phyloP scores from a whole-genome alignment of 176 grass and related monocot species.

The Cenchrus purpureus region DNA sequence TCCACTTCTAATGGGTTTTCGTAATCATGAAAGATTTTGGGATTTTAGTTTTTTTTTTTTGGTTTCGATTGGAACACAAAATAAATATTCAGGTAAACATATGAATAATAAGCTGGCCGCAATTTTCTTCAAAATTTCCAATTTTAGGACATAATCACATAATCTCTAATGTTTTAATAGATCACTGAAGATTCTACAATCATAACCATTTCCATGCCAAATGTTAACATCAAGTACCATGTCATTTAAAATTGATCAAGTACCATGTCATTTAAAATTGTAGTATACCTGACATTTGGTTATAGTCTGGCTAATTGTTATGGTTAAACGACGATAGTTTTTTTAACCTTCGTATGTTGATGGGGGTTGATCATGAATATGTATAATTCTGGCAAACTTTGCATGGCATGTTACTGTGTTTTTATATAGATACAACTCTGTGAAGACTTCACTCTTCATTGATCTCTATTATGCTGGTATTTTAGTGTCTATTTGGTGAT shows the following conservation, averaged over 20 bases:
- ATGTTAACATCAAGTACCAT: neutral
- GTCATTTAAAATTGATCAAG: neutral
- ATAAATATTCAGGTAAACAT: neutral
- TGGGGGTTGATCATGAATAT: neutral
- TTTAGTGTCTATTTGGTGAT: neutral
- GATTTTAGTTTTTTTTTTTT: conserved; percentile 3
- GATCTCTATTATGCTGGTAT: neutral
- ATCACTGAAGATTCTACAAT: neutral
- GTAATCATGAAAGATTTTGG: neutral
- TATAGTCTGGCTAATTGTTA: neutral
- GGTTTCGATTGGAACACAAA: neutral
- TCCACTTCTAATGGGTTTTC: neutral
- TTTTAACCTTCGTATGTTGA: neutral
- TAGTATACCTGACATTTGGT: neutral
- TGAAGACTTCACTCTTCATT: neutral
- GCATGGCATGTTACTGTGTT: neutral
- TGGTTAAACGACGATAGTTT: neutral
- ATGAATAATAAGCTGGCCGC: neutral
- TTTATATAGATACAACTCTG: neutral
- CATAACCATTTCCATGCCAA: neutral
- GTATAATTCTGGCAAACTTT: neutral
- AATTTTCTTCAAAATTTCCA: neutral
- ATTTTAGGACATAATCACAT: neutral
- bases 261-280: neutral
- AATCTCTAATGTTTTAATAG: neutral